Conservation (phyloP, 2,329 filamentous ascomycete species). For the Aspergillus pseudotamarii region DNA sequence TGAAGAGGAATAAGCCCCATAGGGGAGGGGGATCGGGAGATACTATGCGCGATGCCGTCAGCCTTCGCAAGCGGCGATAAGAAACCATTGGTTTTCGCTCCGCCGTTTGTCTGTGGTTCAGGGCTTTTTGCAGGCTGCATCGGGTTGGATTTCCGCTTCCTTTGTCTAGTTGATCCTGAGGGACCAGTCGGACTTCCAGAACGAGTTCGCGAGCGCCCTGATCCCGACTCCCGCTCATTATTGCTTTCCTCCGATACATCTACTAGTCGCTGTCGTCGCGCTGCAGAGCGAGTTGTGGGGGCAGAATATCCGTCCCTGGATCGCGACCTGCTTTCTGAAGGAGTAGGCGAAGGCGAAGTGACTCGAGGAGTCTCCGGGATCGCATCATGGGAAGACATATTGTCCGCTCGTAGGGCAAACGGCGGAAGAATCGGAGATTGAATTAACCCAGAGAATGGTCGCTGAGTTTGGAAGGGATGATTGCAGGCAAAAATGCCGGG, state of each 20-base stretch:
- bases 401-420: conserved; percentile 38
- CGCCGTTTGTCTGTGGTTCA: conserved; percentile 41
- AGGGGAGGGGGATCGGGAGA: conserved; percentile 89
- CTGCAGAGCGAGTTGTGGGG: conserved; percentile 75
- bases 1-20: conserved; percentile 95
- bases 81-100: conserved; percentile 40
- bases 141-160: conserved; percentile 42
- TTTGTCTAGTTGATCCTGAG: conserved; percentile 53
- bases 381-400: conserved; percentile 54
- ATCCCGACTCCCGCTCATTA: conserved; percentile 55
- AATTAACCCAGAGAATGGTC: conserved; percentile 31
- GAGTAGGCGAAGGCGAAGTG: conserved; percentile 83
- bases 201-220: conserved; percentile 64
- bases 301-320: conserved; percentile 67
- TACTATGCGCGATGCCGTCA: conserved; percentile 76
- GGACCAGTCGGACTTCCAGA: conserved; percentile 48
- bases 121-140: conserved; percentile 45
- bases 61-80: conserved; percentile 44
- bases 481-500: conserved; percentile 28
- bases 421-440: conserved; percentile 51
- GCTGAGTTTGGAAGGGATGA: conserved; percentile 17
- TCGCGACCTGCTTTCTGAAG: conserved; percentile 50
- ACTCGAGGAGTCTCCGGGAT: conserved; percentile 82
- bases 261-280: conserved; percentile 57
- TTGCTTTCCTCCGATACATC: conserved; percentile 49